Evolutionary conservation across 805 yeast species (phyloP), one percentile per base, ranked within the genome.

Genomic region (Dipodascus geniculatus): DNA sequence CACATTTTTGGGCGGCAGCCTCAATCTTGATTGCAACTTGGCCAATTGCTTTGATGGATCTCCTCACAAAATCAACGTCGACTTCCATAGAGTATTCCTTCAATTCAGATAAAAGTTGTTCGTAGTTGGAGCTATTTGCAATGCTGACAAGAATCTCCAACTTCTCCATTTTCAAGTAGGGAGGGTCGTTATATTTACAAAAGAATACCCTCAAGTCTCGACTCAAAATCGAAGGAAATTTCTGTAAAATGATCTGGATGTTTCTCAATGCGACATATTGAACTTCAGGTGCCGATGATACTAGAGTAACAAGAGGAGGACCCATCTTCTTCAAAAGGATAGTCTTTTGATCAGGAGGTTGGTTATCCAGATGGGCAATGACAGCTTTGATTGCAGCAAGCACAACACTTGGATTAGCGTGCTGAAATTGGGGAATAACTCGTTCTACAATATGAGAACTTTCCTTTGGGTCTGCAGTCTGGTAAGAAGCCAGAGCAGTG

Each of bases 331-430:
- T 82, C 69, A 85, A 71, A 3, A 83, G 72, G 1, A 64, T 59
- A 2, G 69, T 67, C 53, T 70, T 71, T 49, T 71, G 71, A 16
- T 76, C 78, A 23, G 54, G 54, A 2, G 68, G 56, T 50, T 68
- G 65, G 6, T 59, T 53, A n/a, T 63, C 60, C 56, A 68, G 58
- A 65, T 89, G 95, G 54, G 80, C 79, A 19, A 91, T 66, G 3
- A 90, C 80, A 1, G 86, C 88, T 64, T 89, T 87, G 57, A 93
- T 81, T 1, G 96, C 79, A 23, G 87, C 79, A 59, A 91, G 72
- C 2, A 93, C 97, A 20, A 93, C 98, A 2, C 96, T 87, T 0
- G 99, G 96, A 66, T 91, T 91, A 22, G 87, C 97, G 67, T 91
- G 99, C 71, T 91, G 99, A 63, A 91, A 78, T 70, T 93, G 98